Conservation (phyloP, 129 eudicot species). For the Silybum marianum region DNA sequence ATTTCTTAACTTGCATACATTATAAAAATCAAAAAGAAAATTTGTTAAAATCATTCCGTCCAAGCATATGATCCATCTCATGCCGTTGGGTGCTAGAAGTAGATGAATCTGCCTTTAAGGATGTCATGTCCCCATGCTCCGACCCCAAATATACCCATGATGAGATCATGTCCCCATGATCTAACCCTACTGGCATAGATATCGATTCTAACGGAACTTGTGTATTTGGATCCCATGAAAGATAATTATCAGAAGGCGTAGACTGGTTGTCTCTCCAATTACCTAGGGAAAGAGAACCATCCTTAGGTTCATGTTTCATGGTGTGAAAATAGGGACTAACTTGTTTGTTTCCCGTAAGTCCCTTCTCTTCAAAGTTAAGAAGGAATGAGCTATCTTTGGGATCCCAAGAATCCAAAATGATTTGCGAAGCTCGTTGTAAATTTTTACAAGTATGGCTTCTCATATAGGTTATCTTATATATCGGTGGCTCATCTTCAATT, state of each 20-base stretch:
- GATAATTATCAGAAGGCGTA: neutral
- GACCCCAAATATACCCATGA: neutral
- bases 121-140: neutral
- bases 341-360: neutral
- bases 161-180: neutral
- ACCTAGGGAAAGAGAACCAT: neutral
- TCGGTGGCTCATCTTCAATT: conserved; percentile 25
- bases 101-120: conserved; percentile 2
- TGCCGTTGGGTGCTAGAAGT: neutral
- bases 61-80: conserved; percentile 11
- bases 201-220: neutral
- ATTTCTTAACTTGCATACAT: too few relatives aligned
- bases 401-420: conserved; percentile 22
- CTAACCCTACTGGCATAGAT: neutral
- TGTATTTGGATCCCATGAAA: neutral
- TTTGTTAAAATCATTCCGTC: neutral
- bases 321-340: neutral
- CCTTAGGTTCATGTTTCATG: neutral
- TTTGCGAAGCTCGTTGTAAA: conserved; percentile 20
- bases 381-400: conserved; percentile 31
- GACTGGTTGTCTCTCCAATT: neutral
- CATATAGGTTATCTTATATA: conserved; percentile 36
- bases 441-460: conserved; percentile 43
- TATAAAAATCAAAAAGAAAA: neutral
- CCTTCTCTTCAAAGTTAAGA: conserved; percentile 28